These are phyloP conservation scores for Fistulinella prunicolor DNA, from an alignment of 768 basidiomycete species.

Conservation along the genomic window DNA sequence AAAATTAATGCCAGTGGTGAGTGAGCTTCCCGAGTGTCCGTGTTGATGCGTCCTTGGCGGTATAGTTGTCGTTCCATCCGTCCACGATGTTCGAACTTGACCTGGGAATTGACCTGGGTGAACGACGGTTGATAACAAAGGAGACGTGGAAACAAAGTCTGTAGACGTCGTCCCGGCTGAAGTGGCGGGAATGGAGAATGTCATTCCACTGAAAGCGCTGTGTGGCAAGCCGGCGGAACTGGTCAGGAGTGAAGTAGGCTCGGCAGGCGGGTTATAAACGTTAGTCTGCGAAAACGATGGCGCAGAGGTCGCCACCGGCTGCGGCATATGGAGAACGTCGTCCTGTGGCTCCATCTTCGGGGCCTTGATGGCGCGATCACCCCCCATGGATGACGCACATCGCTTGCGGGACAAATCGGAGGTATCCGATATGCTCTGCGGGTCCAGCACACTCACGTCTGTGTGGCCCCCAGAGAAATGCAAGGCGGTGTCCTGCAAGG, in stretches of 20 bases:
- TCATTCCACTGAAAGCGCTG: slow-evolving; percentile 18
- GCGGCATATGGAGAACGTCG: slow-evolving; percentile 32
- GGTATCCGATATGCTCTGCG: slow-evolving; percentile 26
- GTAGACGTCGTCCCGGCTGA: slow-evolving; percentile 19
- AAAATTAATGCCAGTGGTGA: slow-evolving; percentile 25
- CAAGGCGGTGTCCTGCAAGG: slow-evolving; percentile 23
- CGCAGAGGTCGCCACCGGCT: slow-evolving; percentile 17
- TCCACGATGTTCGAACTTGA: slow-evolving; percentile 27
- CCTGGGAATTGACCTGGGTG: slow-evolving; percentile 26
- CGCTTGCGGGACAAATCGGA: slow-evolving; percentile 49
- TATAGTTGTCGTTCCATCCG: slow-evolving; percentile 28
- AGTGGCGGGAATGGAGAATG: slow-evolving; percentile 19
- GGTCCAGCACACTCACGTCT: slow-evolving; percentile 22
- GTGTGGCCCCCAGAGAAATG: slow-evolving; percentile 14
- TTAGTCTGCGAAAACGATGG: too few species aligned
- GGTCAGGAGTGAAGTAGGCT: slow-evolving; percentile 31
- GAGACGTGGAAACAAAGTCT: slow-evolving; percentile 24
- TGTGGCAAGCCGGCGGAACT: slow-evolving; percentile 31
- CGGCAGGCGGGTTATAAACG: slow-evolving; percentile 26
- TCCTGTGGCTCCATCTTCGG: slow-evolving; percentile 50
- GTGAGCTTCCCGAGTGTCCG: slow-evolving; percentile 30
- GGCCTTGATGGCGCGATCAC: slow-evolving; percentile 45
- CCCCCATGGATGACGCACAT: slow-evolving; percentile 46
- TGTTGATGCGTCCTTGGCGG: slow-evolving; percentile 32
- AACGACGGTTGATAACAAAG: slow-evolving; percentile 18